Base-by-base conservation (phyloP, 768 basidiomycete genomes). In the Lactarius sanguifluus region DNA sequence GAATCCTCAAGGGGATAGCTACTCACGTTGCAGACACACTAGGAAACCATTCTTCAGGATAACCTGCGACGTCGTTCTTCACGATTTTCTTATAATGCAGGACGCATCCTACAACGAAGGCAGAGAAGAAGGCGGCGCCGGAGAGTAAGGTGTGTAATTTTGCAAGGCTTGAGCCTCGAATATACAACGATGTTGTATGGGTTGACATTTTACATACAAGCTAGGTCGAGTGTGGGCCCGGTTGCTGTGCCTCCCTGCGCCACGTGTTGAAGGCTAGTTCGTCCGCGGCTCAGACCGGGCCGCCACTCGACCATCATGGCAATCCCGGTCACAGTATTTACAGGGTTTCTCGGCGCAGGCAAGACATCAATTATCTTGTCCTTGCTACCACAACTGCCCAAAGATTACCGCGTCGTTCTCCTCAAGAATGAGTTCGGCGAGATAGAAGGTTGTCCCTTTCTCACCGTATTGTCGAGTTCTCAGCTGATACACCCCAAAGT, bases 391-490 rank as follows among this genome's bases (percentile, higher is more conserved):
- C 86, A 87, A 70, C 81, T 98, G 8, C 92, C 94, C 3, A 84
- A 86, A 61, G 89, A 91, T 72, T 96, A 96, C 82, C 92, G 86
- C 72, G 90, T 91, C 38, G 94, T 95, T 7, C 78, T 98, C 45
- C 82, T 98, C 69, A 98, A 98, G 81, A 98, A 98, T 78, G 96
- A 98, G 76, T 97, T 94, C 72, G 96, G 96, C 20, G 94, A 98
- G 79, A 83, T 96, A 15, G 86, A 96, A 84, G 92, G 92, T 90
- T 15, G 13, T 25, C 13, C 2, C 13, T 25, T 25, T 52, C 23
- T 23, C 50, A 7, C 15, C 25, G 23, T 13, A 28, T 25, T 8
- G 5, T 28, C 13, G 50, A 9, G 10, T 10, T n/a, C 50, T 52
- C 25, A 7, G 25, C 50, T 52, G 50, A 52, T 25, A 23, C 13